A percentile compares a stretch with the other conserved stretches of the same genome.
phyloP scores from a whole-genome alignment of 768 basidiomycete genomes.

The Auricularia auricula-judae region DNA sequence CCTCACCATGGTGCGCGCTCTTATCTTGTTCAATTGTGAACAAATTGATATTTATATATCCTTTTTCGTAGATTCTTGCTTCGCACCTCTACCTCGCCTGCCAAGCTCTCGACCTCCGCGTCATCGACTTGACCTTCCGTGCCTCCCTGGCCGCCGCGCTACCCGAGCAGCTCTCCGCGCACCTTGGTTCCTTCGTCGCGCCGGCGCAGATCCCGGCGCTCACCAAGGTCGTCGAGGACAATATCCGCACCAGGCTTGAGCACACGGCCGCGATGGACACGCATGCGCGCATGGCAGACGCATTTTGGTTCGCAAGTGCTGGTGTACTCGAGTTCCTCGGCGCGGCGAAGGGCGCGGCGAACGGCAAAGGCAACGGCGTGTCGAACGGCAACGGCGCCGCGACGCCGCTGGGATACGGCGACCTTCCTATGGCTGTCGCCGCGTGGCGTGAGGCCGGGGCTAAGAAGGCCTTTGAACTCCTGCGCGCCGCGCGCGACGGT shows the following conservation, averaged over 20 bases:
- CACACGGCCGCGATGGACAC: not conserved
- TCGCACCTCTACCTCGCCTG: slow-evolving; percentile 16
- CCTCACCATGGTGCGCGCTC: slow-evolving; percentile 11
- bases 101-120: slow-evolving; percentile 20
- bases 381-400: not conserved
- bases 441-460: not conserved
- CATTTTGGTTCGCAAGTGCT: not conserved
- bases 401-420: not conserved
- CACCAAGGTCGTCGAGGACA: not conserved
- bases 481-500: slow-evolving; percentile 26
- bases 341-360: not conserved
- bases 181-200: not conserved
- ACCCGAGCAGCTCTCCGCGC: not conserved
- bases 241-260: not conserved
- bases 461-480: not conserved
- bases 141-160: slow-evolving; percentile 4
- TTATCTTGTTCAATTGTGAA: not conserved
- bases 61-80: slow-evolving; percentile 10
- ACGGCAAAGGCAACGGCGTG: not conserved
- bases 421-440: not conserved
- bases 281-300: not conserved
- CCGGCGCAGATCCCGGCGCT: not conserved
- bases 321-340: not conserved
- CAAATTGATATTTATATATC: not conserved
- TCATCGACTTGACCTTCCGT: slow-evolving; percentile 15